These are phyloP conservation scores for Ophiostoma montium DNA, from an alignment of 2,329 filamentous ascomycete species.

Conservation along the genomic window DNA sequence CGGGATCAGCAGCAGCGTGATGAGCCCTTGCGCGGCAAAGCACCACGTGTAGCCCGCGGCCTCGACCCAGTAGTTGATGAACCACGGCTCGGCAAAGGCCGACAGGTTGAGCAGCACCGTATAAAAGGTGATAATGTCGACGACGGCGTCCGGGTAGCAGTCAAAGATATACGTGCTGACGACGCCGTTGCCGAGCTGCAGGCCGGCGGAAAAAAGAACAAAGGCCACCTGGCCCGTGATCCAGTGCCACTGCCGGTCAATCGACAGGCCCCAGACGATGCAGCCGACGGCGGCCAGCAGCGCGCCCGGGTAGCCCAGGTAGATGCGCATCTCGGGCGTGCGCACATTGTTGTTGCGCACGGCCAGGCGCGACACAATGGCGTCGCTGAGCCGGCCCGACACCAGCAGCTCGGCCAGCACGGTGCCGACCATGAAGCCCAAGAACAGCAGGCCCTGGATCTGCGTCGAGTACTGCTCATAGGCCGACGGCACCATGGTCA, in stretches of 20 bases:
- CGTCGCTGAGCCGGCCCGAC: slow-evolving; percentile 39
- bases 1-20: slow-evolving; percentile 2
- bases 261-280: slow-evolving; percentile 39
- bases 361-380: slow-evolving; percentile 30
- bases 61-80: slow-evolving; percentile 4
- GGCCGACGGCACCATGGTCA: slow-evolving; percentile 37
- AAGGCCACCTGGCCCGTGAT: slow-evolving; percentile 42
- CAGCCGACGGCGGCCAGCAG: slow-evolving; percentile 33
- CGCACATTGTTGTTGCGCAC: slow-evolving; percentile 24
- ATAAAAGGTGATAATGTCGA: slow-evolving; percentile 3
- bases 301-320: slow-evolving; percentile 39
- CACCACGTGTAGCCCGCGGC: slow-evolving; percentile 3
- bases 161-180: slow-evolving; percentile 22
- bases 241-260: slow-evolving; percentile 40
- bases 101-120: slow-evolving; percentile 3
- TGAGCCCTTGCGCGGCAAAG: slow-evolving; percentile 1
- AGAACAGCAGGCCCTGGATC: slow-evolving; percentile 37
- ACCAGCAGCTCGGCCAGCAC: slow-evolving; percentile 35
- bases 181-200: slow-evolving; percentile 42
- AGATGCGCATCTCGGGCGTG: slow-evolving; percentile 39
- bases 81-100: slow-evolving; percentile 3
- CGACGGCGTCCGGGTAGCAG: background rate
- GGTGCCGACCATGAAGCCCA: slow-evolving; percentile 39
- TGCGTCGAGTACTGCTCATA: slow-evolving; percentile 33
- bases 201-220: slow-evolving; percentile 38